Base-by-base conservation (phyloP, 2,329 filamentous ascomycete species). In the Remersonia thermophila region DNA sequence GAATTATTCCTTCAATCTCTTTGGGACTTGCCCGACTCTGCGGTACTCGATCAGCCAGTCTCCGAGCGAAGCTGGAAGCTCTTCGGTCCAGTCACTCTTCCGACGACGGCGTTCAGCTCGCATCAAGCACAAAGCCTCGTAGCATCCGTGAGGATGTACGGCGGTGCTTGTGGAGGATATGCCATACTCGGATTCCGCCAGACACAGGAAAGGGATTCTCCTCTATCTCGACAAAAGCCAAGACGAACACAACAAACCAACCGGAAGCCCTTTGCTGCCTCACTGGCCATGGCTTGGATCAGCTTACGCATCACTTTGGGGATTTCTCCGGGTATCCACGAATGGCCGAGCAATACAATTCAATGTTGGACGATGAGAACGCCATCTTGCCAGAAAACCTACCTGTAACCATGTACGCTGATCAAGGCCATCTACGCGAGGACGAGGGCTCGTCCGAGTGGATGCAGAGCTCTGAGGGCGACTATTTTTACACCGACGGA, bases 401-500 rank as follows among this genome's bases (percentile, higher is more conserved):
- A 6, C 9, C 20, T 9, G 5, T 9, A 23, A 9, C 9, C 20
- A 23, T 23, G 5, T 23, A 23, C 20, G 20, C 5, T 6, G 5
- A 23, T 23, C 20, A 23, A 23, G 20, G 9, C 9, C 20, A 23
- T 23, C 9, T 23, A 5, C 20, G 9, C 20, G 20, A 23, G 9
- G 20, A 23, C 9, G 20, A 23, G 20, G 20, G 9, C 20, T 9
- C 20, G 9, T 9, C 5, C 2, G 34, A 37, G 7, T 36, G 23
- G 31, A 30, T 18, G 7, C 28, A 30, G 7, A 41, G 41, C 13
- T 39, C 39, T 4, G 47, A 49, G 33, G 42, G 33, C 11, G 45
- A 47, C 7, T 47, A 49, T 33, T 47, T 48, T 23, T 50, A 48
- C 35, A 38, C 43, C 12, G 47, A 49, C 27, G 40, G 37, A 2